Percentiles rank a stretch among this genome's conserved stretches.
Evolutionary conservation across 192 early-diverging fungal species (phyloP).

Genomic region (Ambispora gerdemannii): DNA sequence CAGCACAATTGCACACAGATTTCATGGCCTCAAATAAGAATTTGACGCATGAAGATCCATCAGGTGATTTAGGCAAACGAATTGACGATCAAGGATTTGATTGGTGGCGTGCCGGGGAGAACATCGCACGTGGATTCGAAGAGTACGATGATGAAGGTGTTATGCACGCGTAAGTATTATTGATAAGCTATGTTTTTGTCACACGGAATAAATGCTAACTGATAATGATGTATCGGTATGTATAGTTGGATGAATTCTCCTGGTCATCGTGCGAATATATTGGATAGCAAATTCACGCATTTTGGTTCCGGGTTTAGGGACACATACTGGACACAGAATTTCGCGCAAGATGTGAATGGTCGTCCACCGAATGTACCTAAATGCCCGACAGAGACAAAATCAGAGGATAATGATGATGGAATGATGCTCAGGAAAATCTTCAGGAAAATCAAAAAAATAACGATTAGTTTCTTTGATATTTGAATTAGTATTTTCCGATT

Average conservation of each 20-base stretch:
- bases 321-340: constrained; percentile 25
- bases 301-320: constrained; percentile 42
- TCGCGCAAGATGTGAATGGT: not conserved
- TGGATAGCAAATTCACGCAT: constrained; percentile 39
- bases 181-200: not conserved
- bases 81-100: constrained; percentile 4
- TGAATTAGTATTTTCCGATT: too few species aligned
- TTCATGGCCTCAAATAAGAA: constrained; percentile 20
- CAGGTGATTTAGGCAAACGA: not conserved
- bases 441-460: too few species aligned
- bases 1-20: constrained; percentile 20
- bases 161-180: constrained; percentile 15
- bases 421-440: too few species aligned
- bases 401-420: not conserved
- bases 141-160: not conserved
- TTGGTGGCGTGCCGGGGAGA: constrained; percentile 16
- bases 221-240: not conserved
- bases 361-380: not conserved
- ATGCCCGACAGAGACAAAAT: too few species aligned
- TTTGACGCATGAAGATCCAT: constrained; percentile 12
- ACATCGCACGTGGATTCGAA: constrained; percentile 11
- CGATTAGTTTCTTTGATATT: too few species aligned
- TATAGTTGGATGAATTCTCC: constrained; percentile 47
- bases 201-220: not conserved
- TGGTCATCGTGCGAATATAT: constrained; percentile 48